Base-by-base conservation (phyloP, 1,139 yeast genomes). In the Hansenula lynferdii region DNA sequence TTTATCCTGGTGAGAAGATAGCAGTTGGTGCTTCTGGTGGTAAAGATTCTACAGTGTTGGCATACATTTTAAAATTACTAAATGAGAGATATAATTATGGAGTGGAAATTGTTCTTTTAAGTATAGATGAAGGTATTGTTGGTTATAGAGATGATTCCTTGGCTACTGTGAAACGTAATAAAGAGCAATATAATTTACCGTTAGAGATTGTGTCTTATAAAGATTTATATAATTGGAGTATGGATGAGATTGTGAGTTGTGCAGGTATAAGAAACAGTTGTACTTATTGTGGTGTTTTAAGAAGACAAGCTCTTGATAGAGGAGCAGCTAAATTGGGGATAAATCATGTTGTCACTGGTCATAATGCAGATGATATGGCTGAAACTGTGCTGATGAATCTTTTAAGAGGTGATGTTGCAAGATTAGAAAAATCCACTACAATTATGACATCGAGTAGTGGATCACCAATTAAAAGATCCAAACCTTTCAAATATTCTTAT, bases 1-100 rank as follows among this genome's bases (percentile, higher is more conserved):
- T 94, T 54, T 59, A 76, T 25, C 70, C 67, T 1, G 97, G 97
- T 14, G 98, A 94, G 56, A 72, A 67, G 28, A 92, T 94, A 2
- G 98, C 97, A 14, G 90, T 94, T 21, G 98, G 99, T 12, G 98
- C 98, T 0, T 86, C 96, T 1, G 99, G 99, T 19, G 99, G 99
- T 36, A 94, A 94, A 55, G 99, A 94, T 58, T 87, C 97, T 5
- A 94, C 98, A 0, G 98, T 94, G 1, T 64, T 94, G 27, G 98
- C 98, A 0, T 80, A 92, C 35, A 77, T 94, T 1, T 65, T 94
- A 63, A 92, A 89, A 56, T 77, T 92, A 0, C 65, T 94, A 44
- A 94, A 94, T 58, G 97, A 89, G 54, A 67, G 97, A 42, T 78
- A 92, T 61, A 66, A 85, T 53, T 94, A 94, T 59, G 96, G 96